Evolutionary conservation across 208 protist genomes (phyloP).

Genomic region (Novymonas esmeraldas): DNA sequence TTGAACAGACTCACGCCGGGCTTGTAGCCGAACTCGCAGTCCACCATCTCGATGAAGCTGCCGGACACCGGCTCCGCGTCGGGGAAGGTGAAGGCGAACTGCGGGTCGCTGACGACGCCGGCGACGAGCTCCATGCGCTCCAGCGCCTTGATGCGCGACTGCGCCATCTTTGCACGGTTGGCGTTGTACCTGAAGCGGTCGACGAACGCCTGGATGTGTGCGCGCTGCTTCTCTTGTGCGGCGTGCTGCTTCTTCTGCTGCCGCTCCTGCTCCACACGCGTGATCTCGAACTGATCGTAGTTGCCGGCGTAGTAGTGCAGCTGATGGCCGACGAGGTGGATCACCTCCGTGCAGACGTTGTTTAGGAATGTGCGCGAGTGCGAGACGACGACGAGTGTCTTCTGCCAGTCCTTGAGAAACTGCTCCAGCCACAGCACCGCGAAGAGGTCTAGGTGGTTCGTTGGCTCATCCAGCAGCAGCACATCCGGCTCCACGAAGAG

Average conservation of each 20-base stretch:
- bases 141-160: constrained; percentile 95
- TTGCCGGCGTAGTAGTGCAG: constrained; percentile 94
- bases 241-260: constrained; percentile 91
- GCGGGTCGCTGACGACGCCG: constrained; percentile 86
- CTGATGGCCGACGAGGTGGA: constrained; percentile 87
- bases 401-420: constrained; percentile 94
- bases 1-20: constrained; percentile 82
- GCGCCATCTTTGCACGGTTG: constrained; percentile 91
- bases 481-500: constrained; percentile 97
- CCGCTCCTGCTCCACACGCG: constrained; percentile 84
- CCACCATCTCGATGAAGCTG: constrained; percentile 84
- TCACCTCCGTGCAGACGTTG: constrained; percentile 94
- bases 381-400: constrained; percentile 97
- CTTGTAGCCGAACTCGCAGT: constrained; percentile 95
- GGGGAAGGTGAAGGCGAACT: constrained; percentile 93
- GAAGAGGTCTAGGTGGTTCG: constrained; percentile 98
- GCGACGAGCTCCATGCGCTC: constrained; percentile 91
- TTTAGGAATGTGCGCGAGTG: constrained; percentile 98
- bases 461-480: constrained; percentile 97
- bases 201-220: constrained; percentile 95
- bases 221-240: constrained; percentile 89
- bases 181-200: constrained; percentile 93
- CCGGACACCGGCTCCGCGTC: constrained; percentile 81
- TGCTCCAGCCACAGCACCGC: constrained; percentile 98
- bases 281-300: constrained; percentile 94